phyloP scores from a whole-genome alignment of 208 protist genomes.

The Trypanosoma theileri region DNA sequence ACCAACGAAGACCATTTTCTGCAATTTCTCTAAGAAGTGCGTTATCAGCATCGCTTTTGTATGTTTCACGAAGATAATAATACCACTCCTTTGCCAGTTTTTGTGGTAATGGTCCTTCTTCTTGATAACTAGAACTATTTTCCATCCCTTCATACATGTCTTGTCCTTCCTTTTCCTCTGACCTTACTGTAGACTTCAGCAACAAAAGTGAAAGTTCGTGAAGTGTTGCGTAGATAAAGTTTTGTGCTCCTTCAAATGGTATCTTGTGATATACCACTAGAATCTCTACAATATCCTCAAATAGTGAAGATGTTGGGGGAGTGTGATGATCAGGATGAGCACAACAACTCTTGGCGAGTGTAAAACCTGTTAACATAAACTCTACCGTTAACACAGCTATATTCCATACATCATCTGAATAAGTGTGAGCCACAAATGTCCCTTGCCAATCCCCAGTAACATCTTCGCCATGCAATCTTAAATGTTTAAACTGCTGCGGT shows the following conservation, averaged over 20 bases:
- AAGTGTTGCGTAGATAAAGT: slow-evolving; percentile 81
- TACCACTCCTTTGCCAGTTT: slow-evolving; percentile 61
- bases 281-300: slow-evolving; percentile 40
- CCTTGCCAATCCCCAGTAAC: not conserved
- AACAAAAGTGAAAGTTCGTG: slow-evolving; percentile 27
- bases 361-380: slow-evolving; percentile 55
- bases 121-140: not conserved
- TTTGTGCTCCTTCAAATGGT: slow-evolving; percentile 42
- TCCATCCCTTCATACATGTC: not conserved
- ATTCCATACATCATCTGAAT: slow-evolving; percentile 84
- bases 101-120: slow-evolving; percentile 27
- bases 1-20: slow-evolving; percentile 48
- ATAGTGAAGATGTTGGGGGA: slow-evolving; percentile 38
- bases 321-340: slow-evolving; percentile 14
- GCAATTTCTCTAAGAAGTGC: slow-evolving; percentile 40
- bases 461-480: not conserved
- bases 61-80: slow-evolving; percentile 35
- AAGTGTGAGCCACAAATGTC: slow-evolving; percentile 35
- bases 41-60: slow-evolving; percentile 11
- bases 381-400: slow-evolving; percentile 66
- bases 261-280: slow-evolving; percentile 33
- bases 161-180: not conserved
- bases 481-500: slow-evolving; percentile 50
- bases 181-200: not conserved
- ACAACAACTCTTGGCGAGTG: slow-evolving; percentile 20